These are phyloP conservation scores for Fusarium sp. DNA, from an alignment of 2,329 filamentous ascomycete genomes.

Conservation along the genomic window DNA sequence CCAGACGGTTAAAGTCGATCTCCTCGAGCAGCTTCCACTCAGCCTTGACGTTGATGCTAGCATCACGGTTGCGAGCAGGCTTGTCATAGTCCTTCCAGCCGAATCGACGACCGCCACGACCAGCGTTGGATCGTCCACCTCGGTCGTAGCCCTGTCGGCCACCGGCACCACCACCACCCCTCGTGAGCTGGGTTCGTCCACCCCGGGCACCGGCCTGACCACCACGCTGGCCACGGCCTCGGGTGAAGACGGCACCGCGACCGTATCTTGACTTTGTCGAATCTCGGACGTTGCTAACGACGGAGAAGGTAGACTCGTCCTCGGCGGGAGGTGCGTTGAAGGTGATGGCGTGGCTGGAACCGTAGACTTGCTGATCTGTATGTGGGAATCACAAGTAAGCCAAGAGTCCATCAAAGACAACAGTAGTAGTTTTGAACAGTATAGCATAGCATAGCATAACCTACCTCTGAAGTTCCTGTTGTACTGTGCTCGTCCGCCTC, in stretches of 20 bases:
- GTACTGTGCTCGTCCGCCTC: constrained; percentile 88
- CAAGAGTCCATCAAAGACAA: constrained; percentile 14
- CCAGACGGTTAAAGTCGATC: constrained; percentile 96
- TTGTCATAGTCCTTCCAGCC: constrained; percentile 99
- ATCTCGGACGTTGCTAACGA: constrained; percentile 95
- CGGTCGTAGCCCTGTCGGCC: constrained; percentile 75
- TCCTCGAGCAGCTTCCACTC: constrained; percentile 98
- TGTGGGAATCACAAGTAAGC: constrained; percentile 20
- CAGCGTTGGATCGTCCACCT: constrained; percentile 78
- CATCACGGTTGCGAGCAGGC: constrained; percentile 94
- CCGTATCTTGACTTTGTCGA: constrained; percentile 89
- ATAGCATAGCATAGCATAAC: constrained; percentile 35
- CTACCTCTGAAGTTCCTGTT: constrained; percentile 93
- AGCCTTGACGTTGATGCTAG: constrained; percentile 94
- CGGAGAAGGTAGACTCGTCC: constrained; percentile 97
- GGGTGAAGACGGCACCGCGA: constrained; percentile 91
- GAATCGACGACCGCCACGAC: constrained; percentile 86
- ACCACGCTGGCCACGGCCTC: constrained; percentile 83
- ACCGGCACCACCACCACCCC: constrained; percentile 75
- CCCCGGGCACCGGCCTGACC: constrained; percentile 76
- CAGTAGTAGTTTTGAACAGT: neutral
- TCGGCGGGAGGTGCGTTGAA: constrained; percentile 94
- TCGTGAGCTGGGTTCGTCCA: constrained; percentile 76
- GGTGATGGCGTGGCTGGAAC: constrained; percentile 85
- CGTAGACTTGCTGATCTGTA: constrained; percentile 95